Percentiles rank a stretch among this genome's conserved stretches.
phyloP scores from a whole-genome alignment of 2,329 filamentous ascomycete genomes.

The Neonectria punicea region DNA sequence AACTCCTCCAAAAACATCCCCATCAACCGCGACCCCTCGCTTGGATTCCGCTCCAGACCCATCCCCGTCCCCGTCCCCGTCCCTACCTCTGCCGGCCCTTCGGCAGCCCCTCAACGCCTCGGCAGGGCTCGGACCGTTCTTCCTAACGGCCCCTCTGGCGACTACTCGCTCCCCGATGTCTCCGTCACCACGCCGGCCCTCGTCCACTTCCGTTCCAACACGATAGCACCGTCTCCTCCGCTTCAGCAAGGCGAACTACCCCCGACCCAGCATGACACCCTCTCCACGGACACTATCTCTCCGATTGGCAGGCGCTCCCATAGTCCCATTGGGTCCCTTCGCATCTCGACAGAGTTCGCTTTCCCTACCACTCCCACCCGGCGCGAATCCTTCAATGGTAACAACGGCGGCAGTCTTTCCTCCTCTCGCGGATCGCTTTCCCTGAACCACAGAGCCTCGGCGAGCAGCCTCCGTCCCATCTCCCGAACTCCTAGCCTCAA shows the following conservation, averaged over 20 bases:
- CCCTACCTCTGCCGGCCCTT: conserved; percentile 30
- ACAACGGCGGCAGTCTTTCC: conserved; percentile 44
- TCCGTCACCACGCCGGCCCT: conserved; percentile 38
- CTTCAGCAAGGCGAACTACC: conserved; percentile 36
- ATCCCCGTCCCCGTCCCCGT: conserved; percentile 36
- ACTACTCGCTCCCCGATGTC: conserved; percentile 40
- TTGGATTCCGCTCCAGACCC: conserved; percentile 35
- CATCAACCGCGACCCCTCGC: conserved; percentile 35
- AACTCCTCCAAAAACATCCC: conserved; percentile 26
- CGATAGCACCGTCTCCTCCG: conserved; percentile 50
- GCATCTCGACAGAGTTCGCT: conserved; percentile 52
- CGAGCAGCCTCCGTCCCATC: conserved; percentile 57
- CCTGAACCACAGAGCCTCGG: conserved; percentile 45
- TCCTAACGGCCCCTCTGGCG: conserved; percentile 32
- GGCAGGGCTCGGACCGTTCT: conserved; percentile 34
- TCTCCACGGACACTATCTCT: conserved; percentile 26
- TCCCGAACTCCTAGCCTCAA: conserved; percentile 72
- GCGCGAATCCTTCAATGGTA: conserved; percentile 51
- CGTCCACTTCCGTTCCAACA: conserved; percentile 41
- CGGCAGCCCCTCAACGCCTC: conserved; percentile 32
- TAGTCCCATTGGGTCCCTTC: conserved; percentile 44
- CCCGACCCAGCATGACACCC: conserved; percentile 22
- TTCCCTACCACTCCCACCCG: conserved; percentile 37
- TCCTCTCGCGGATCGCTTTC: conserved; percentile 42
- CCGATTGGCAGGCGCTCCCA: conserved; percentile 28